Evolutionary conservation across 495 filamentous ascomycete species (phyloP), one percentile per base, ranked within the genome.

Genomic region (Tricharina praecox): DNA sequence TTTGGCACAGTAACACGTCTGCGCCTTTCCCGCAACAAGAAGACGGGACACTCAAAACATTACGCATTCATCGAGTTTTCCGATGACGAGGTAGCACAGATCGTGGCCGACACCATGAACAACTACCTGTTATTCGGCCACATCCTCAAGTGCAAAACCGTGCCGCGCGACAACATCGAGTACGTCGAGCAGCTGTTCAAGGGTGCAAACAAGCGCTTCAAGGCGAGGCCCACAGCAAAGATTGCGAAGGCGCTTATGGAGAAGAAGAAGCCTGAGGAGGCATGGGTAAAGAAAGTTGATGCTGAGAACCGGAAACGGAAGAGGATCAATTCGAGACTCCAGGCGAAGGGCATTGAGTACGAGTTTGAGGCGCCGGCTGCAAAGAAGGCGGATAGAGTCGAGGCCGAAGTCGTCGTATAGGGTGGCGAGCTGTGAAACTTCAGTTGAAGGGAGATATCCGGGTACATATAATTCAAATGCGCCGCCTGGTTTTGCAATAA

Each of bases 91-190:
- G 87, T 93, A 23, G 87, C 88, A 47, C 75, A 82, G 58, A 84
- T 96, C 52, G 90, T 88, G 39, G 79, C 82, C 13, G 78, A 79
- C 54, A 94, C 90, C 2, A 97, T 96, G 92, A 74, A 96, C 67
- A 94, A 90, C 66, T 97, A 97, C 62, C 78, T 96, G 13, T 72
- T 97, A 58, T 95, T 90, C 63, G 81, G 82, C 8, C 87, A 92
- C 60, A 80, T 96, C 53, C 67, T 97, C 50, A 83, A 88, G 60
- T 86, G 83, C 65, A 82, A 84, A 62, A 65, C 73, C 24, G 73
- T 96, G 5, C 74, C 83, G 1, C 60, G 70, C 18, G 81, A 79
- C 45, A 77, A 92, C 58, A 67, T 93, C 26, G 82, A 79, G 50
- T 78, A 90, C 56, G 68, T 93, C 28, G 73, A 76, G 21, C 68